Evolutionary conservation across 169 alveolate species (phyloP), one percentile per base, ranked within the genome.

Genomic region (Eimeria praecox): DNA sequence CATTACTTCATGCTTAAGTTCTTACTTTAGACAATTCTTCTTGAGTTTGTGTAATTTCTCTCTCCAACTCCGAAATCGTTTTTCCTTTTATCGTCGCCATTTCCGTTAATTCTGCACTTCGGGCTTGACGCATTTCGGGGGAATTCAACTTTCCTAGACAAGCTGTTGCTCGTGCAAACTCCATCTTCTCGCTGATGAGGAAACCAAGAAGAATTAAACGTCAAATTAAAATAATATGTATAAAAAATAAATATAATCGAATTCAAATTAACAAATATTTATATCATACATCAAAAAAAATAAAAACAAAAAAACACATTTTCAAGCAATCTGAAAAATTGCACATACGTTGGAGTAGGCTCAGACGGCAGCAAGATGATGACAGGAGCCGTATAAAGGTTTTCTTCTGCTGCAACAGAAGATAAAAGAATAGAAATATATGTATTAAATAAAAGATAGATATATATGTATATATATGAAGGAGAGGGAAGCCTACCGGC

Each of bases 101-200:
- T 54, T 94, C 96, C 30, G 85, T 44, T 30, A 94, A 56, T 46
- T 86, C 71, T 3, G 94, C 95, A 33, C 46, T 94, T 27, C 95
- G 33, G 16, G 77, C 77, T 8, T 62, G 86, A 33, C 93, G 88
- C 95, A 94, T 85, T 38, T 94, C 96, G 0, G 96, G 85, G 27
- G 96, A 83, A 54, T 94, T 94, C 96, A 94, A 86, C 56, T 94
- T 94, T 30, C 96, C 96, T 30, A 80, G 71, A 66, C 96, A 94
- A 20, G 92, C 93, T 33, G 86, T 56, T 27, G 96, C 96, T 42
- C 96, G n/a, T 56, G 96, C 95, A 38, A 94, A 89, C 83, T 94
- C 96, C 75, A 94, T 77, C 80, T 94, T 94, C 75, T 94, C 96
- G 59, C 96, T 94, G 46, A 54, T 27, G n/a, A 44, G 42, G 35